Conservation (phyloP, 2,329 filamentous ascomycete genomes). For the Achaetomium macrosporum region DNA sequence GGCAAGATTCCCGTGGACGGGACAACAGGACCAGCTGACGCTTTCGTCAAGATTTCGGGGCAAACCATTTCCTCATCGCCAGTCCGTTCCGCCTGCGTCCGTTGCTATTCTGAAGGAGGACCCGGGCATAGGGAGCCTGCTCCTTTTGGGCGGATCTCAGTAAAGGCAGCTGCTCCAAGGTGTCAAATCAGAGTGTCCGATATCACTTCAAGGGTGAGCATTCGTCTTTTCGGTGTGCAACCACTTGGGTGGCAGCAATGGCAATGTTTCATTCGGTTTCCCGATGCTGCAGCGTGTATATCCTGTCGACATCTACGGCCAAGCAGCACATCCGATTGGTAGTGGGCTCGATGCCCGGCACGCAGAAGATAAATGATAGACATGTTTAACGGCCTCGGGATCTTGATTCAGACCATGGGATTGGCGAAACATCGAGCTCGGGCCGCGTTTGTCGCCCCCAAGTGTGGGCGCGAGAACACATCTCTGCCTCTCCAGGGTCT, state of each 20-base stretch:
- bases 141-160: too few species aligned
- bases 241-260: conserved; percentile 9
- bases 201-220: neutral
- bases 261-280: conserved; percentile 1
- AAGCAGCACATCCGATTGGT: conserved; percentile 8
- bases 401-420: neutral
- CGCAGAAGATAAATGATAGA: conserved; percentile 16
- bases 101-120: too few species aligned
- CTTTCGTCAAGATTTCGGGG: too few species aligned
- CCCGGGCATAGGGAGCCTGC: too few species aligned
- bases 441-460: too few species aligned
- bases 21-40: too few species aligned
- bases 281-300: neutral
- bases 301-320: neutral
- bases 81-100: too few species aligned
- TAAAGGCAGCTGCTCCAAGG: neutral
- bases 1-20: too few species aligned
- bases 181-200: neutral
- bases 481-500: too few species aligned
- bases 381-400: neutral
- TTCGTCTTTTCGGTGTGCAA: conserved; percentile 10
- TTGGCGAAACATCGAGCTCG: neutral
- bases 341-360: neutral
- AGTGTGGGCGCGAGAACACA: too few species aligned
- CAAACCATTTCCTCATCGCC: too few species aligned